Evolutionary conservation across 495 filamentous ascomycete species (phyloP), one percentile per base, ranked within the genome.

Genomic region (Talaromyces wortmannii): DNA sequence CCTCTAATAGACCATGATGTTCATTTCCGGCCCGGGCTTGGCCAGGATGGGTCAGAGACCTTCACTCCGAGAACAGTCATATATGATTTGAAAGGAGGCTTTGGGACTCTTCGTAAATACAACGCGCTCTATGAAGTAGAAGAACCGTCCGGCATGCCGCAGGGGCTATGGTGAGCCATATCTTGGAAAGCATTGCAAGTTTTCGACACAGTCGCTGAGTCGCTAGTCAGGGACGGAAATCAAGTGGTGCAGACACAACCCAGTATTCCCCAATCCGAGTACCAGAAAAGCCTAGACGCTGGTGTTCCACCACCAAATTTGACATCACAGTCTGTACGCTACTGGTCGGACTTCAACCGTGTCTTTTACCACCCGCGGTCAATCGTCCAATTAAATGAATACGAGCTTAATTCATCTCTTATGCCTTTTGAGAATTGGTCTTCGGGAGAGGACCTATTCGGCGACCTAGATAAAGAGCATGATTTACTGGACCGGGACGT

Each of bases 341-440:
- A 90, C 73, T 98, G 95, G 92, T 95, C 91, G 12, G 94, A 98
- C 69, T 97, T 89, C 70, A 91, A 88, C 58, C 83, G 90, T 30
- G 78, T 95, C 12, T 97, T 85, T 70, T 97, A 90, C 66, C 92
- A 99, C 65, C 94, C 94, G 3, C 84, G 84, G 42, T 96, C 91
- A 5, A 81, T 95, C 40, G 77, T 96, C 7, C 92, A 92, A 63
- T 71, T 96, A n/a, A 87, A 87, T 61, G 90, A 96, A 58, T 94
- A 89, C 65, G 89, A 92, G 61, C 70, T 95, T 31, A 82, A 84
- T 63, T 90, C 88, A 1, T 75, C 75, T 8, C 69, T 90, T 11
- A 84, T 85, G 79, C 89, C 92, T 0, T 95, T 96, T 56, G 91
- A 96, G 65, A 81, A 83, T 50, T 95, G 86, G 84, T 71, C 76